Percentiles rank a stretch among this genome's conserved stretches.
Conservation (phyloP, 768 basidiomycete genomes). For the Tricholoma saponaceum region DNA sequence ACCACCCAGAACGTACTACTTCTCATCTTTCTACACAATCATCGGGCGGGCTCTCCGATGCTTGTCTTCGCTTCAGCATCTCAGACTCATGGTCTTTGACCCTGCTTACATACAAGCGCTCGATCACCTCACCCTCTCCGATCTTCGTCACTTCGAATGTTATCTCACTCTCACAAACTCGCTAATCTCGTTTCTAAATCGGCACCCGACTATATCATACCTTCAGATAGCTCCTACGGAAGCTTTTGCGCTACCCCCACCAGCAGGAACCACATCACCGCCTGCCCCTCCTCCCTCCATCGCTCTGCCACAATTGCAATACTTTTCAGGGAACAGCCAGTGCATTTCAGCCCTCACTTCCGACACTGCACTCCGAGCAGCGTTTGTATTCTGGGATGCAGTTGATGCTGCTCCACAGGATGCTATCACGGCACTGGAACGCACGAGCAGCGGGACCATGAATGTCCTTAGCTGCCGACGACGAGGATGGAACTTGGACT, state of each 20-base stretch:
- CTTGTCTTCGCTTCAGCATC: slow-evolving; percentile 23
- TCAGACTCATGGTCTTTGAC: slow-evolving; percentile 29
- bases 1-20: slow-evolving; percentile 15
- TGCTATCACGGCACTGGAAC: slow-evolving; percentile 27
- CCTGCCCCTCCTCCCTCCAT: slow-evolving; percentile 11
- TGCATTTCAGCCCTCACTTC: slow-evolving; percentile 24
- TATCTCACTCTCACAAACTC: slow-evolving; percentile 25
- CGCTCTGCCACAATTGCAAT: slow-evolving; percentile 28
- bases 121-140: slow-evolving; percentile 19
- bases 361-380: slow-evolving; percentile 27
- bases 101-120: slow-evolving; percentile 22
- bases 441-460: slow-evolving; percentile 27
- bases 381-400: slow-evolving; percentile 33
- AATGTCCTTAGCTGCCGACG: slow-evolving; percentile 32
- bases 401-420: slow-evolving; percentile 24
- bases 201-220: slow-evolving; percentile 28
- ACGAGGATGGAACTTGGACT: slow-evolving; percentile 36
- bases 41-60: slow-evolving; percentile 24
- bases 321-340: slow-evolving; percentile 32
- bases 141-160: slow-evolving; percentile 32
- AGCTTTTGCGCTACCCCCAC: slow-evolving; percentile 5
- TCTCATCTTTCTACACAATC: slow-evolving; percentile 27
- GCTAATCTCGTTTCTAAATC: slow-evolving; percentile 30
- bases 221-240: slow-evolving; percentile 32
- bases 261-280: not conserved